These are phyloP conservation scores for Neofusicoccum kwambonambiense DNA, from an alignment of 2,329 filamentous ascomycete genomes.

Conservation along the genomic window DNA sequence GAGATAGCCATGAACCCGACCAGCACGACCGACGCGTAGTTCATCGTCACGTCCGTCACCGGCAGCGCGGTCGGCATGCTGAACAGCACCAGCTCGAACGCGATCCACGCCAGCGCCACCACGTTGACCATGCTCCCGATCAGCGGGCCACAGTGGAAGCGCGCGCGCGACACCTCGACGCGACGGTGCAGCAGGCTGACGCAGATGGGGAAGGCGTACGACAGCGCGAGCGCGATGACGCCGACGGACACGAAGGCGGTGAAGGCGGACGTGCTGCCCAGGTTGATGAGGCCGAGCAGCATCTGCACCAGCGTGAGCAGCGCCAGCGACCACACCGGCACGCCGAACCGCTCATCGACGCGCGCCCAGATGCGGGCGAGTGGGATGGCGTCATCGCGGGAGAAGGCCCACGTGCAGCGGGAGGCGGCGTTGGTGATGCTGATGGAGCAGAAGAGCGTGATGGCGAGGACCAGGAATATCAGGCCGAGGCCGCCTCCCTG, in stretches of 20 bases:
- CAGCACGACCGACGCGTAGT: conserved; percentile 59
- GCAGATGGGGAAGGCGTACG: conserved; percentile 57
- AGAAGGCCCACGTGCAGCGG: conserved; percentile 47
- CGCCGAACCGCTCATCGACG: conserved; percentile 1
- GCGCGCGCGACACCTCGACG: conserved; percentile 48
- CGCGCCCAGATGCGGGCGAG: conserved; percentile 37
- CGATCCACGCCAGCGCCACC: conserved; percentile 51
- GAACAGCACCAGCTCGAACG: conserved; percentile 47
- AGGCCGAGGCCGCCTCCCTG: conserved; percentile 47
- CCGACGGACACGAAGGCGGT: conserved; percentile 54
- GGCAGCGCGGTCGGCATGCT: conserved; percentile 54
- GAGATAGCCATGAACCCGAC: conserved; percentile 43
- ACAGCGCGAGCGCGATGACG: conserved; percentile 56
- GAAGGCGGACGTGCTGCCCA: conserved; percentile 49
- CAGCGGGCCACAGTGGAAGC: conserved; percentile 47
- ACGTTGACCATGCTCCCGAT: conserved; percentile 49
- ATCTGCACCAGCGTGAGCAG: conserved; percentile 49
- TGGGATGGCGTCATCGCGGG: conserved; percentile 46
- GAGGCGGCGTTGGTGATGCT: conserved; percentile 54
- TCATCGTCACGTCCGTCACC: conserved; percentile 54
- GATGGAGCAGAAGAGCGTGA: conserved; percentile 56
- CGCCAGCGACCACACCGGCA: conserved; percentile 42
- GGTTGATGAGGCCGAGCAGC: conserved; percentile 51
- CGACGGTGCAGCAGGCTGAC: conserved; percentile 46
- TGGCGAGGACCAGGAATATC: conserved; percentile 50